Percentiles rank a stretch among this genome's conserved stretches.
Evolutionary conservation across 2,329 filamentous ascomycete genomes (phyloP).

Genomic region (Ilyonectria sp.): DNA sequence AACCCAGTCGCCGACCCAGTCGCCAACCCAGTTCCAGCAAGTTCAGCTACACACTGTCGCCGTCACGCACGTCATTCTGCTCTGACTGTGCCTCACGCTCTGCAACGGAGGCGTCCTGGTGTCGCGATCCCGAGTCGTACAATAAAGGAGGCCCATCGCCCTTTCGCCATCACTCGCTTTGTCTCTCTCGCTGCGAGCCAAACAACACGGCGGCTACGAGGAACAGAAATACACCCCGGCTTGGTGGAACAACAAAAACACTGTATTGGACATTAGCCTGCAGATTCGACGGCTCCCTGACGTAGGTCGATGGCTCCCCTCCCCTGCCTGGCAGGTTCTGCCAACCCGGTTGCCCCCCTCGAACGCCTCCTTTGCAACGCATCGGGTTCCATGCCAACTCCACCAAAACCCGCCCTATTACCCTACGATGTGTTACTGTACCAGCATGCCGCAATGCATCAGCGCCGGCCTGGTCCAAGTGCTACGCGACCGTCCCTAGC

Average conservation of each 20-base stretch:
- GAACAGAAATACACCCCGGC: neutral
- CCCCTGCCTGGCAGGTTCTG: conserved; percentile 15
- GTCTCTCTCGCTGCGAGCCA: neutral
- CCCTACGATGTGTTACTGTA: neutral
- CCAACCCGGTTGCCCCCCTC: conserved; percentile 23
- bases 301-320: conserved; percentile 4
- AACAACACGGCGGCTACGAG: neutral
- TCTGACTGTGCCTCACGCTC: conserved; percentile 22
- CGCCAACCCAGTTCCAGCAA: conserved; percentile 13
- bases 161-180: conserved; percentile 6
- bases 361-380: conserved; percentile 31
- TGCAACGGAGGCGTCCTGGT: neutral
- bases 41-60: conserved; percentile 14
- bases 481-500: neutral
- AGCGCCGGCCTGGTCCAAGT: neutral
- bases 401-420: conserved; percentile 16
- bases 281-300: conserved; percentile 3
- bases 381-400: conserved; percentile 27
- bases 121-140: neutral
- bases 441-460: neutral
- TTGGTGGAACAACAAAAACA: conserved; percentile 6
- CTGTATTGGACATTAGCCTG: conserved; percentile 6
- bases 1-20: conserved; percentile 4
- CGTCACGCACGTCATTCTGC: conserved; percentile 25
- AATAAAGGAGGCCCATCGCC: neutral